A percentile compares a stretch with the other conserved stretches of the same genome.
These are phyloP conservation scores for Penicillium cosmopolitanum DNA, from an alignment of 495 filamentous ascomycete genomes.

Conservation along the genomic window DNA sequence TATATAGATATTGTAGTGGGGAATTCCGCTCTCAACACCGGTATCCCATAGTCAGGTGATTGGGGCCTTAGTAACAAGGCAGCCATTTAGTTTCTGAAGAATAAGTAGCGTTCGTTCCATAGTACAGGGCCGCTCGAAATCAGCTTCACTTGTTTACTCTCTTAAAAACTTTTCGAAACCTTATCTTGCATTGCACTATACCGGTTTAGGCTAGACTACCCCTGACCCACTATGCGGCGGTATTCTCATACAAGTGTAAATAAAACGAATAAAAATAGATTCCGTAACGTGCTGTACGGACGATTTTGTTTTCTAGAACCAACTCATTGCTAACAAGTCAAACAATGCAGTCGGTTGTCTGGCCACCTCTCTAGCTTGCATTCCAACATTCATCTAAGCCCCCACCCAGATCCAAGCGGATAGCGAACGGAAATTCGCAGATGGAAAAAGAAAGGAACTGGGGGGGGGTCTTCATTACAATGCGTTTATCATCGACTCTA, in stretches of 20 bases:
- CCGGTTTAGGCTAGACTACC: constrained; percentile 17
- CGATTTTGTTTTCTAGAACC: constrained; percentile 5
- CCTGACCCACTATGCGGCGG: constrained; percentile 12
- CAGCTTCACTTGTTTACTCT: constrained; percentile 21
- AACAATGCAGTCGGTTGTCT: constrained; percentile 6
- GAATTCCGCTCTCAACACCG: no score
- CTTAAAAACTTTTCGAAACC: constrained; percentile 16
- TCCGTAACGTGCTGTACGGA: constrained; percentile 5
- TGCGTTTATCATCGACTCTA: no score
- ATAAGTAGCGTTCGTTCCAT: no score
- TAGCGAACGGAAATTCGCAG: no score
- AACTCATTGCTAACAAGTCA: constrained; percentile 16
- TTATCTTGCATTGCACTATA: constrained; percentile 20
- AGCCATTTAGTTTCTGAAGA: no score
- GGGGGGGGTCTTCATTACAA: no score
- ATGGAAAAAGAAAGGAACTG: no score
- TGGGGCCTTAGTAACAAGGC: no score
- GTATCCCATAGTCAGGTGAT: no score
- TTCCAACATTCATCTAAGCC: constrained; percentile 4
- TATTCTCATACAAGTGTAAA: constrained; percentile 15
- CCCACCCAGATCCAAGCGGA: no score
- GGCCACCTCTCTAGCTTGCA: constrained; percentile 11
- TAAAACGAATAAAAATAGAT: constrained; percentile 13
- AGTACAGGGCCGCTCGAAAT: constrained; percentile 26
- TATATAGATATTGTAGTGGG: no score